Percentiles rank a stretch among this genome's conserved stretches.
Conservation (phyloP, 75 land plant genomes). For the Pinus albicaulis region DNA sequence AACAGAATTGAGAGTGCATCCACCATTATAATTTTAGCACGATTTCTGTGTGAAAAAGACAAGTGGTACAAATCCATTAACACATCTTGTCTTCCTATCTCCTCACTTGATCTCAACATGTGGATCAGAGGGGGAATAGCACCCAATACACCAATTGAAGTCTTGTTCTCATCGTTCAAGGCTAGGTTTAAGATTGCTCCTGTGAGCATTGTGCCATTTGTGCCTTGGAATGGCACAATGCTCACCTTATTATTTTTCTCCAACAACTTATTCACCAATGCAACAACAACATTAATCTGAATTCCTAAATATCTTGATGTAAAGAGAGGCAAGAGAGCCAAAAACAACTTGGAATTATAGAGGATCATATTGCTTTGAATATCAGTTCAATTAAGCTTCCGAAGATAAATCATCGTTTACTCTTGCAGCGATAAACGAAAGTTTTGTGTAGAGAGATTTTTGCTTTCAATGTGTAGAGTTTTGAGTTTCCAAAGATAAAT, state of each 20-base stretch:
- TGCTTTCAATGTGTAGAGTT: slow-evolving; percentile 18
- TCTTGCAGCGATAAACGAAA: slow-evolving; percentile 18
- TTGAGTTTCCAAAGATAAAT: slow-evolving; percentile 48
- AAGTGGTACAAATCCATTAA: slow-evolving; percentile 63
- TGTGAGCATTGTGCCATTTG: slow-evolving; percentile 55
- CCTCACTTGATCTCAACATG: slow-evolving; percentile 13
- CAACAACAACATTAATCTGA: slow-evolving; percentile 57
- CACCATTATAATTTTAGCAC: slow-evolving; percentile 42
- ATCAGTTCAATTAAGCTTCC: slow-evolving; percentile 38
- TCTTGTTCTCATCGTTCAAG: slow-evolving; percentile 47
- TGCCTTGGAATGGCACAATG: slow-evolving; percentile 32
- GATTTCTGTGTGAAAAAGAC: slow-evolving; percentile 48
- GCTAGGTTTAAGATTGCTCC: slow-evolving; percentile 59
- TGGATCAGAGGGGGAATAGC: slow-evolving; percentile 51
- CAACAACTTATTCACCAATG: slow-evolving; percentile 53
- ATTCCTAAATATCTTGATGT: slow-evolving; percentile 29
- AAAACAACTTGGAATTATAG: slow-evolving; percentile 53
- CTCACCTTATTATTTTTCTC: slow-evolving; percentile 38
- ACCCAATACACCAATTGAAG: slow-evolving; percentile 60
- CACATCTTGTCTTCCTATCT: slow-evolving; percentile 33
- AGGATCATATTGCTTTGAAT: slow-evolving; percentile 28
- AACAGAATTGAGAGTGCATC: slow-evolving; percentile 42
- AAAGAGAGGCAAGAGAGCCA: slow-evolving; percentile 40
- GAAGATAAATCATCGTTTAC: slow-evolving; percentile 36
- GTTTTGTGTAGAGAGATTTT: neutral